A percentile compares a stretch with the other conserved stretches of the same genome.
Evolutionary conservation across 2,329 filamentous ascomycete genomes (phyloP).

Genomic region (Aureobasidium sp.): DNA sequence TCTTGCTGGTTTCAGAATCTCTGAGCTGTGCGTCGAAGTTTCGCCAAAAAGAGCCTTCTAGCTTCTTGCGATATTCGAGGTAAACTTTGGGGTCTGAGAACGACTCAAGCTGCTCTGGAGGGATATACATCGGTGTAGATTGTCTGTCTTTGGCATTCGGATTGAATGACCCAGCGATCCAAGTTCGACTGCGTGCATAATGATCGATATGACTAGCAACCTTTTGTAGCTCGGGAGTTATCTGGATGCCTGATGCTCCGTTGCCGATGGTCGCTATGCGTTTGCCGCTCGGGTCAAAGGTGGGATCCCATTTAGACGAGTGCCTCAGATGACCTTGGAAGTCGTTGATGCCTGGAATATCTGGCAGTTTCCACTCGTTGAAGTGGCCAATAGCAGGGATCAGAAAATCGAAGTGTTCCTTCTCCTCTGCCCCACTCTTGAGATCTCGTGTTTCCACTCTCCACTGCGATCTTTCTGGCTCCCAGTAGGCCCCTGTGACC

Average conservation of each 20-base stretch:
- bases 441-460: slow-evolving; percentile 33
- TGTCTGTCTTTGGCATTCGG: slow-evolving; percentile 36
- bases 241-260: slow-evolving; percentile 36
- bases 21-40: slow-evolving; percentile 33
- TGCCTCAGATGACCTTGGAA: slow-evolving; percentile 34
- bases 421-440: slow-evolving; percentile 28
- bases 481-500: slow-evolving; percentile 52
- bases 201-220: slow-evolving; percentile 46
- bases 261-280: slow-evolving; percentile 36
- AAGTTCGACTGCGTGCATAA: slow-evolving; percentile 57
- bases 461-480: slow-evolving; percentile 48
- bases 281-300: slow-evolving; percentile 29
- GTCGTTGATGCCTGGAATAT: slow-evolving; percentile 41
- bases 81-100: slow-evolving; percentile 57
- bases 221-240: slow-evolving; percentile 43
- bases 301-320: slow-evolving; percentile 30
- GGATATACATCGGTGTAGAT: slow-evolving; percentile 48
- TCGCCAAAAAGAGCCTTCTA: slow-evolving; percentile 51
- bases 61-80: slow-evolving; percentile 36
- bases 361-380: slow-evolving; percentile 56
- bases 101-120: slow-evolving; percentile 44
- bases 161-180: slow-evolving; percentile 57
- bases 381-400: slow-evolving; percentile 58
- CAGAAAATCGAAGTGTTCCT: slow-evolving; percentile 51
- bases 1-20: slow-evolving; percentile 28